Conservation (phyloP, 257 asterid genomes). For the Solanum stenotomum region DNA sequence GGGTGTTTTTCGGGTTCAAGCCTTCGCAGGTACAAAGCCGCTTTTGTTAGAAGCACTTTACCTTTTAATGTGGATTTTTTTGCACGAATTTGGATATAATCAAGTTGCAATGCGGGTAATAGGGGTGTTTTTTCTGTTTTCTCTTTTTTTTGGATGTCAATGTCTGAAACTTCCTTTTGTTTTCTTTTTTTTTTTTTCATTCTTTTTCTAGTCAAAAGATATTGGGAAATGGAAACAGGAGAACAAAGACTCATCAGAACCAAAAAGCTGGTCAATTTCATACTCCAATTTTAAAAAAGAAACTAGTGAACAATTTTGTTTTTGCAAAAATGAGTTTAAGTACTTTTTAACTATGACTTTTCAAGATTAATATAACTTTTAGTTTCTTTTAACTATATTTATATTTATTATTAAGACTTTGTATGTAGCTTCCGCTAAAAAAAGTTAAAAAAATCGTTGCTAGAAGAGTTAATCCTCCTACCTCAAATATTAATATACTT, state of each 20-base stretch:
- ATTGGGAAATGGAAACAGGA: background rate
- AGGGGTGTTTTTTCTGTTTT: too few species aligned
- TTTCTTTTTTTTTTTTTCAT: too few species aligned
- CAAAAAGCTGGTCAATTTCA: background rate
- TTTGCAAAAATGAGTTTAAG: background rate
- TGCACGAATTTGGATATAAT: too few species aligned
- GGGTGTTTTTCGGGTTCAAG: background rate
- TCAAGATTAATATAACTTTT: background rate
- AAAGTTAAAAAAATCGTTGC: background rate
- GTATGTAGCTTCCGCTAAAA: background rate
- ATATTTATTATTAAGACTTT: background rate
- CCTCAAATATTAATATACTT: background rate
- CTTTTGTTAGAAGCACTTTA: too few species aligned
- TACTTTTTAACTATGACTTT: background rate
- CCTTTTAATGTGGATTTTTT: too few species aligned
- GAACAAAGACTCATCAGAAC: background rate
- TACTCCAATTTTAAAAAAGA: background rate
- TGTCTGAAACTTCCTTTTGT: background rate
- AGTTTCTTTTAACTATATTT: background rate
- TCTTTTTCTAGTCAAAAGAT: background rate
- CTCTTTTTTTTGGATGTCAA: background rate
- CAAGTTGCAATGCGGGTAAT: too few species aligned
- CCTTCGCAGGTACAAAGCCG: accelerated
- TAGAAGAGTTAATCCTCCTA: background rate
- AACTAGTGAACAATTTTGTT: background rate